A percentile compares a stretch with the other conserved stretches of the same genome.
Conservation (phyloP, 345 rosid genomes). For the Eucalyptus tenuipes region DNA sequence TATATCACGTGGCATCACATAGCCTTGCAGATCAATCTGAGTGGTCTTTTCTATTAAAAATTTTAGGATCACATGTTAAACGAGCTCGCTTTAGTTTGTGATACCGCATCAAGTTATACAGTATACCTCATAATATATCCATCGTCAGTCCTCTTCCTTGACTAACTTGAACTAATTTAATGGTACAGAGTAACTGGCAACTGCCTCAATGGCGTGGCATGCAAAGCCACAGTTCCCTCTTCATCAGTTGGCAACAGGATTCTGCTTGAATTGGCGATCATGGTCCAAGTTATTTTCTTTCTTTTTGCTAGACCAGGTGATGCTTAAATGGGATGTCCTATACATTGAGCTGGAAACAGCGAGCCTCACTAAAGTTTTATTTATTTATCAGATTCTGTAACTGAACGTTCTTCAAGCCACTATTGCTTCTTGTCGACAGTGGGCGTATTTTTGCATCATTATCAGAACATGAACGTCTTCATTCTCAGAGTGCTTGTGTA, state of each 20-base stretch:
- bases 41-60: neutral
- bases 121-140: neutral
- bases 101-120: fast-evolving
- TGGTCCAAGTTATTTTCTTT: neutral
- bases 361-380: neutral
- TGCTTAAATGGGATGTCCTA: neutral
- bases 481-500: neutral
- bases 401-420: fast-evolving
- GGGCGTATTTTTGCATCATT: neutral
- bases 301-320: fast-evolving
- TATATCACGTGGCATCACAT: neutral
- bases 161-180: neutral
- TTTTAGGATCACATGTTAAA: neutral
- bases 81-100: neutral
- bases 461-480: neutral
- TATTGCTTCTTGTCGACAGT: neutral
- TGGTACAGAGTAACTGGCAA: neutral
- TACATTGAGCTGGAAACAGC: fast-evolving
- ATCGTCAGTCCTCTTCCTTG: fast-evolving
- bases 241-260: neutral
- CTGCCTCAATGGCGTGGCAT: neutral
- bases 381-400: neutral
- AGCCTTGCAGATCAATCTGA: neutral
- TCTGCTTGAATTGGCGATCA: neutral
- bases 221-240: neutral